Conservation (phyloP, 768 basidiomycete species). For the Leccinellum rugosiceps region DNA sequence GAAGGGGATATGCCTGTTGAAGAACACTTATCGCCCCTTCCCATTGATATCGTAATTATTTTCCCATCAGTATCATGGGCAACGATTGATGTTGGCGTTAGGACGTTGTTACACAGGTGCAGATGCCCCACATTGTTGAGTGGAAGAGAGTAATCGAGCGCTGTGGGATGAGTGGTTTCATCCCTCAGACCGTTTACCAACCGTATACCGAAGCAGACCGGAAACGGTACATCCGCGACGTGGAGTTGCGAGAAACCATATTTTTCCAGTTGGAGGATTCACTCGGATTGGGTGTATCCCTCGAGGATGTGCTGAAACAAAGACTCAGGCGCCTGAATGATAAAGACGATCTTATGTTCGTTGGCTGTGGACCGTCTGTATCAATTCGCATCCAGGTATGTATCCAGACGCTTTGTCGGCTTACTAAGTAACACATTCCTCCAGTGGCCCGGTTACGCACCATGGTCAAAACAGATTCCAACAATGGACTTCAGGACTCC, state of each 20-base stretch:
- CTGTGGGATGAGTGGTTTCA: constrained; percentile 43
- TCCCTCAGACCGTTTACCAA: constrained; percentile 71
- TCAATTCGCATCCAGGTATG: constrained; percentile 74
- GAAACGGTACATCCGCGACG: constrained; percentile 73
- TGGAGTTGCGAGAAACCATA: constrained; percentile 59
- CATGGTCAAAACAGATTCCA: constrained; percentile 80
- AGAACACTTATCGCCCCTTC: not conserved
- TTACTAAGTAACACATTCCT: constrained; percentile 1
- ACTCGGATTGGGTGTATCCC: constrained; percentile 55
- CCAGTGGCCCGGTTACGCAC: constrained; percentile 78
- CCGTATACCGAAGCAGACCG: constrained; percentile 77
- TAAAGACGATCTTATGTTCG: constrained; percentile 66
- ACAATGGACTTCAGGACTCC: constrained; percentile 79
- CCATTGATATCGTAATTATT: constrained; percentile 12
- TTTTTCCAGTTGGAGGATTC: constrained; percentile 56
- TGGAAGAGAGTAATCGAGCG: constrained; percentile 22
- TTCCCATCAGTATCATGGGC: not conserved
- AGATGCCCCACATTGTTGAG: constrained; percentile 23
- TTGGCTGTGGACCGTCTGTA: constrained; percentile 72
- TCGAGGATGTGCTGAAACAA: constrained; percentile 62
- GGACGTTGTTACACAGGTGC: constrained; percentile 21
- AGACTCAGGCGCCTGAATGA: constrained; percentile 51
- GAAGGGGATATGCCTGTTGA: constrained; percentile 1
- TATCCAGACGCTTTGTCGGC: not conserved
- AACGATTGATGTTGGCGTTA: constrained; percentile 8